phyloP scores from a whole-genome alignment of 352 stramenopile species.

The Globisporangium iwayamae region DNA sequence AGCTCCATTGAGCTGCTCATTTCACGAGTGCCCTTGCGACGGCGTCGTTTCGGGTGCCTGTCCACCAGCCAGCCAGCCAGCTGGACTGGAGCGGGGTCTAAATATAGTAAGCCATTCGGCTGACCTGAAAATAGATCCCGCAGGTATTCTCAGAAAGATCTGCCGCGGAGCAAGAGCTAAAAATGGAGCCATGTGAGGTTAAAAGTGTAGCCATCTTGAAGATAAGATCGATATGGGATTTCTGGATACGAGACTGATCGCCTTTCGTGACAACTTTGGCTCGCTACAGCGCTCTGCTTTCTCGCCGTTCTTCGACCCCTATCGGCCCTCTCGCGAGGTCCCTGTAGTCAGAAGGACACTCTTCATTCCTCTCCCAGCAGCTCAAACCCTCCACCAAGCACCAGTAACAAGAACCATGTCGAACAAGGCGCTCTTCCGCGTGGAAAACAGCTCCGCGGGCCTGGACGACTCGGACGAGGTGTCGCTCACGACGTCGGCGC shows the following conservation, averaged over 20 bases:
- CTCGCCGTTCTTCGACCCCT: not conserved
- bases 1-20: no score
- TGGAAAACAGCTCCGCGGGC: slow-evolving; percentile 21
- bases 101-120: no score
- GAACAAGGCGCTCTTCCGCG: slow-evolving; percentile 28
- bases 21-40: no score
- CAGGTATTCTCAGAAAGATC: no score
- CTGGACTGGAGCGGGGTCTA: no score
- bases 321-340: not conserved
- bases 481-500: slow-evolving; percentile 44
- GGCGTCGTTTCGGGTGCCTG: no score
- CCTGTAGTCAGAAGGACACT: not conserved
- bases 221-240: not conserved
- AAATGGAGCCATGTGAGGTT: not conserved
- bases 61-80: no score
- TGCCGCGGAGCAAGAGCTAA: no score
- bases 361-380: not conserved
- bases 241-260: no score
- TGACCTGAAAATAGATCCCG: not conserved
- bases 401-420: slow-evolving; percentile 19
- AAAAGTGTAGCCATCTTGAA: slow-evolving; percentile 7
- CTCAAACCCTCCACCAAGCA: not conserved
- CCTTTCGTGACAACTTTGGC: not conserved
- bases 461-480: slow-evolving; percentile 37
- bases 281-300: not conserved